These are phyloP conservation scores for Alliaria petiolata DNA, from an alignment of 345 rosid genomes.

Conservation along the genomic window DNA sequence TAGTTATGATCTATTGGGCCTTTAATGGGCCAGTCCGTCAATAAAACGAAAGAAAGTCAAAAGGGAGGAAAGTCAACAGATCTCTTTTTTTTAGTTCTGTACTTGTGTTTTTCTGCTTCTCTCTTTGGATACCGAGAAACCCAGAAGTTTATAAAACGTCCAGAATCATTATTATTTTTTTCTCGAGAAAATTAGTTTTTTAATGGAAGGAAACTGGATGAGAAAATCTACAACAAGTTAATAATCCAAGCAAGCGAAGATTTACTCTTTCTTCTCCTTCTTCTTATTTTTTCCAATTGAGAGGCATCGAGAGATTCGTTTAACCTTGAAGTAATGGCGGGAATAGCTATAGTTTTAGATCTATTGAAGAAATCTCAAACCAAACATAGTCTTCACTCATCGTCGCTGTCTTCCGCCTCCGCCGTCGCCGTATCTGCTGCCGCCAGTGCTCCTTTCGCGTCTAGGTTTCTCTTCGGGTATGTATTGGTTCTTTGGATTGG, in stretches of 20 bases:
- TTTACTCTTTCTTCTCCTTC: not conserved
- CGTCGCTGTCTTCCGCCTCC: slow-evolving; percentile 56
- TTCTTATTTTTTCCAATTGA: not conserved
- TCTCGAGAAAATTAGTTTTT: slow-evolving; percentile 20
- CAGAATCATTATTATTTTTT: not conserved
- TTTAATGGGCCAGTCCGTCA: not conserved
- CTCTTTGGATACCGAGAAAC: slow-evolving; percentile 18
- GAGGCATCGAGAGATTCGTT: slow-evolving; percentile 3
- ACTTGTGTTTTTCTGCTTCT: not conserved
- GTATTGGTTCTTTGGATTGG: no score
- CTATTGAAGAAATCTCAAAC: slow-evolving; percentile 66
- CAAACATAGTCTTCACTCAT: slow-evolving; percentile 49
- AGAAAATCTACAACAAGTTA: not conserved
- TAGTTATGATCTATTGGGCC: not conserved
- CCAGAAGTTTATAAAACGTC: slow-evolving; percentile 11
- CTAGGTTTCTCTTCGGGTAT: slow-evolving; percentile 81
- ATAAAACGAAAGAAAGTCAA: not conserved
- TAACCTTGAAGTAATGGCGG: slow-evolving; percentile 56
- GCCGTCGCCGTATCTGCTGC: slow-evolving; percentile 55
- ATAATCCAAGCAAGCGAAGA: not conserved
- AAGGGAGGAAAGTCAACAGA: slow-evolving; percentile 11
- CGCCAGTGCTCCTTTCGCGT: slow-evolving; percentile 69
- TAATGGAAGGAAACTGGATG: not conserved
- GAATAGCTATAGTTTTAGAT: slow-evolving; percentile 74
- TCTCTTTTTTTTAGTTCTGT: not conserved